Conservation (phyloP, 176 grass and related monocot species). For the Ensete ventricosum region DNA sequence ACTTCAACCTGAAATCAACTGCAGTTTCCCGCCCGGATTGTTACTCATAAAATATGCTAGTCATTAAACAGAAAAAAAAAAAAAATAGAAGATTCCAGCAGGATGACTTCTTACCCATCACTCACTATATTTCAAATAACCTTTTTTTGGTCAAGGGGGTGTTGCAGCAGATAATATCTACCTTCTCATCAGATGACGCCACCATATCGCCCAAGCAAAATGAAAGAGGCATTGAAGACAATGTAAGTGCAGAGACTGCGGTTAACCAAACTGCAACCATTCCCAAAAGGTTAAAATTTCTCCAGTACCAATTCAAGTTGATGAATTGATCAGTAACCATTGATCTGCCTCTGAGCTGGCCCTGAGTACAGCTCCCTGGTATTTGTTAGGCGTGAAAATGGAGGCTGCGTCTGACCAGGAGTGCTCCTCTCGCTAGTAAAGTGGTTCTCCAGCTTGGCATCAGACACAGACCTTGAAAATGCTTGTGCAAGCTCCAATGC, state of each 20-base stretch:
- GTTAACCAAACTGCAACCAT: not conserved
- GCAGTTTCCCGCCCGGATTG: not conserved
- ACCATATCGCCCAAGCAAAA: too few relatives aligned
- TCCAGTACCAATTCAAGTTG: not conserved
- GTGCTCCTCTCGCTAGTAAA: conserved; percentile 18
- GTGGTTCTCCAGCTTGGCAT: conserved; percentile 29
- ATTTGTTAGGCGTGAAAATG: conserved; percentile 52
- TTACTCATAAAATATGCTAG: not conserved
- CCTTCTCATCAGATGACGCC: not conserved
- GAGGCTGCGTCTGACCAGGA: conserved; percentile 34
- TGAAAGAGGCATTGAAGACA: not conserved
- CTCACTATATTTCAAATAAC: not conserved
- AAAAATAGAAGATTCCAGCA: not conserved
- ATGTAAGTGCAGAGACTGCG: not conserved
- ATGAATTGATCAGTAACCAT: conserved; percentile 61
- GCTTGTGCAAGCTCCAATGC: conserved; percentile 86
- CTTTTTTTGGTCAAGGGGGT: not conserved
- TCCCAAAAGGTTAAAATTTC: not conserved
- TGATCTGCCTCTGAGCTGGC: conserved; percentile 64
- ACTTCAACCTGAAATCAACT: not conserved
- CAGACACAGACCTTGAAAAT: conserved; percentile 73
- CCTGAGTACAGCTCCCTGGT: conserved; percentile 30
- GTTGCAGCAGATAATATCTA: not conserved
- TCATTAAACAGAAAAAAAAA: not conserved
- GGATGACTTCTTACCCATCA: not conserved